Evolutionary conservation across 495 filamentous ascomycete genomes (phyloP).

Genomic region (Trichoderma virens): DNA sequence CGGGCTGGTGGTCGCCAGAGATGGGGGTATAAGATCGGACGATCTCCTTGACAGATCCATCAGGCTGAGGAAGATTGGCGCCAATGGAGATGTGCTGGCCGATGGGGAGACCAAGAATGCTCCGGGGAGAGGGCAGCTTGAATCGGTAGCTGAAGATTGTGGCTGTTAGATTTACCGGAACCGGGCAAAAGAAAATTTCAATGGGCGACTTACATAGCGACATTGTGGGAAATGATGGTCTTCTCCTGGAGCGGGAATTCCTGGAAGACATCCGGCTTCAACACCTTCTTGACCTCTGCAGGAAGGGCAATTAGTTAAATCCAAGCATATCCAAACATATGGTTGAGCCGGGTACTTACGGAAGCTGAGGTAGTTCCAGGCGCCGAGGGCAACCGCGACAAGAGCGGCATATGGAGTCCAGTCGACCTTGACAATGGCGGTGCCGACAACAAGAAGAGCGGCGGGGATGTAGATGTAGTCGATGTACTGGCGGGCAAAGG

Average conservation of each 20-base stretch:
- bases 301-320: slow-evolving; percentile 18
- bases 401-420: slow-evolving; percentile 66
- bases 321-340: too few species aligned
- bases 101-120: slow-evolving; percentile 92
- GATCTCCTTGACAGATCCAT: slow-evolving; percentile 74
- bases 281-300: slow-evolving; percentile 64
- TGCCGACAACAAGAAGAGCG: slow-evolving; percentile 69
- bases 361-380: slow-evolving; percentile 53
- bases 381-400: slow-evolving; percentile 50
- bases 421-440: slow-evolving; percentile 68
- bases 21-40: slow-evolving; percentile 96
- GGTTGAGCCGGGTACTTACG: slow-evolving; percentile 37
- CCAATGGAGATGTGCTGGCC: slow-evolving; percentile 97
- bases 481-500: slow-evolving; percentile 4
- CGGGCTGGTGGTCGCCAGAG: slow-evolving; percentile 82
- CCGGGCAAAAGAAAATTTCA: background rate
- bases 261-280: slow-evolving; percentile 83
- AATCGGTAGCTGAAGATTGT: slow-evolving; percentile 69
- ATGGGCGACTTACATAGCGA: slow-evolving; percentile 61
- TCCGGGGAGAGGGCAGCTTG: slow-evolving; percentile 60
- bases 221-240: slow-evolving; percentile 91
- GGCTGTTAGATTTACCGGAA: slow-evolving; percentile 15
- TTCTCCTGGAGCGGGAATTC: slow-evolving; percentile 85
- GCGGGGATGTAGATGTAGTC: slow-evolving; percentile 80
- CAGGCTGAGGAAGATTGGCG: slow-evolving; percentile 55